phyloP scores from a whole-genome alignment of 2,329 filamentous ascomycete species.

The Exophiala sp. region DNA sequence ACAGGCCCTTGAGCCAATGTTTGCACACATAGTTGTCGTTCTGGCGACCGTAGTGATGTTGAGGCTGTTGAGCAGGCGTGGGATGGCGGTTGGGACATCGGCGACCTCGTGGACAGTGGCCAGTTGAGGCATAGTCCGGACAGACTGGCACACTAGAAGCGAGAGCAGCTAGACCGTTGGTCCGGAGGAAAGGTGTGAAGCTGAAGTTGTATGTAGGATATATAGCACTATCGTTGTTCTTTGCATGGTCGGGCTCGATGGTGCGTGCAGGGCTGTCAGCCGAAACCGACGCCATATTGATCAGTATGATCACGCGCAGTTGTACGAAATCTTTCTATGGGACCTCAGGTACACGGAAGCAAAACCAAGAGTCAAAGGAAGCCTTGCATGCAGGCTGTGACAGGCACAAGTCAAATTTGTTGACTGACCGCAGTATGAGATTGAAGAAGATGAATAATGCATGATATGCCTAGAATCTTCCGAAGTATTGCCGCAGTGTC shows the following conservation, averaged over 20 bases:
- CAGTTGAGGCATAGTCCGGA: conserved; percentile 72
- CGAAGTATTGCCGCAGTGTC: background rate
- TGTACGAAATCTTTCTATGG: too few species aligned
- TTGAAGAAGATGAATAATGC: background rate
- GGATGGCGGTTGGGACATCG: conserved; percentile 81
- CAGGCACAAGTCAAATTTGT: too few species aligned
- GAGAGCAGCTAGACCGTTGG: conserved; percentile 80
- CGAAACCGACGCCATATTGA: conserved; percentile 16
- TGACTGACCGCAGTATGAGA: background rate
- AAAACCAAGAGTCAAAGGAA: too few species aligned
- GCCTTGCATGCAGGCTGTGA: too few species aligned
- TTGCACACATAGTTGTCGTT: conserved; percentile 78
- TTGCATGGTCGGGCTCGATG: background rate
- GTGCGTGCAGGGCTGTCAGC: conserved; percentile 8
- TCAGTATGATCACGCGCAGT: background rate
- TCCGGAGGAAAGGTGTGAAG: conserved; percentile 80
- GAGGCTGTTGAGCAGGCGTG: conserved; percentile 44
- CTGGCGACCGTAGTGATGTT: conserved; percentile 28
- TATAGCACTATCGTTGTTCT: conserved; percentile 32
- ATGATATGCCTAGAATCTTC: background rate
- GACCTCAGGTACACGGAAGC: too few species aligned
- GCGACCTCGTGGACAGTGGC: conserved; percentile 80
- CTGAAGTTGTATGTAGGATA: conserved; percentile 64
- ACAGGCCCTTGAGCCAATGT: conserved; percentile 94
- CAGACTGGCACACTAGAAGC: conserved; percentile 76